A percentile compares a stretch with the other conserved stretches of the same genome.
These are phyloP conservation scores for Geotrichum siamense DNA, from an alignment of 1,139 yeast species.

Conservation along the genomic window DNA sequence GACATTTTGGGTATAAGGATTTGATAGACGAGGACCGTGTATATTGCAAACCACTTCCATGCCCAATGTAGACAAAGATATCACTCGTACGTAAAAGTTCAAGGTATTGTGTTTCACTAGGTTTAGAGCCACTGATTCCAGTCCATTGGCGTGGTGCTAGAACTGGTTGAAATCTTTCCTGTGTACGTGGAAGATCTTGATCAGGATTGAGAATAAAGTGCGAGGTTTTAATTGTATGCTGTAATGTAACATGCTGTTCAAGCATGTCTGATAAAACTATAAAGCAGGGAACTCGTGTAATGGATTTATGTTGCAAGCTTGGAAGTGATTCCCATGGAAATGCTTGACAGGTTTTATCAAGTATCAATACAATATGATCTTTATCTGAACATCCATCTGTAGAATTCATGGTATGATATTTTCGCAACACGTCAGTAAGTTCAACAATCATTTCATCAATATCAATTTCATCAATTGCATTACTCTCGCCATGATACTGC, in stretches of 20 bases:
- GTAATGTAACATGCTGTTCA: conserved; percentile 20
- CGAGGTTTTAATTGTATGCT: conserved; percentile 34
- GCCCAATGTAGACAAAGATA: conserved; percentile 80
- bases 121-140: conserved; percentile 49
- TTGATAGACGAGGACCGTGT: conserved; percentile 48
- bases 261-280: conserved; percentile 43
- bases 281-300: conserved; percentile 72
- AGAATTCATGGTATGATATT: conserved; percentile 25
- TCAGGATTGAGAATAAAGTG: conserved; percentile 70
- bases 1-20: conserved; percentile 45
- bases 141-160: conserved; percentile 46
- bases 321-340: conserved; percentile 89
- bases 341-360: conserved; percentile 54
- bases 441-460: conserved; percentile 44
- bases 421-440: conserved; percentile 41
- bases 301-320: conserved; percentile 46
- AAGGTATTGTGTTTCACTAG: conserved; percentile 47
- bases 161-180: conserved; percentile 46
- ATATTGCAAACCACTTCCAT: conserved; percentile 91
- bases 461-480: conserved; percentile 59
- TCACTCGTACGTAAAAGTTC: conserved; percentile 39
- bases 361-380: conserved; percentile 60
- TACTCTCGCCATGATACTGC: conserved; percentile 55
- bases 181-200: conserved; percentile 66
- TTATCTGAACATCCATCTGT: conserved; percentile 10